A percentile compares a stretch with the other conserved stretches of the same genome.
These are phyloP conservation scores for Aurantiochytrium sp. DNA, from an alignment of 108 stramenopile species.

Conservation along the genomic window DNA sequence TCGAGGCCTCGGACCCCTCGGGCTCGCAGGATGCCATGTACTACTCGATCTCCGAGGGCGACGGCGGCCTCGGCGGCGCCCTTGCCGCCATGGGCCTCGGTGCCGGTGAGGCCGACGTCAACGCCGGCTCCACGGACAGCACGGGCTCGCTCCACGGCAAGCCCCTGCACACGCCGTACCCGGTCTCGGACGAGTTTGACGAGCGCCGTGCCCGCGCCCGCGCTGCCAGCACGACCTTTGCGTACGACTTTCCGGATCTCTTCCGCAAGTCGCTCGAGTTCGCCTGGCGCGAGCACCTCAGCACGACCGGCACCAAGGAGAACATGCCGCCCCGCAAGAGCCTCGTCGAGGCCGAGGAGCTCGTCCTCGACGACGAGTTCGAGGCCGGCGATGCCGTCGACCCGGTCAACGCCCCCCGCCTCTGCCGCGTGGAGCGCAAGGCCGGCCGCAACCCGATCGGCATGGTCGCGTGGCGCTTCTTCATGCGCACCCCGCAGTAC, in stretches of 20 bases:
- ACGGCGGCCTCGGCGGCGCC: conserved; percentile 6
- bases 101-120: neutral
- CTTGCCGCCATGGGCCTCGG: conserved; percentile 15
- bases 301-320: conserved; percentile 16
- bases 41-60: conserved; percentile 56
- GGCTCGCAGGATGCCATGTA: conserved; percentile 45
- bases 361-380: conserved; percentile 71
- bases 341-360: conserved; percentile 56
- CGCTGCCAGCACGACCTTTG: conserved; percentile 76
- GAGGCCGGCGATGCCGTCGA: conserved; percentile 14
- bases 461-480: conserved; percentile 98
- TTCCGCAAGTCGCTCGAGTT: conserved; percentile 85
- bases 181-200: conserved; percentile 80
- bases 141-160: conserved; percentile 57
- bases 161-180: conserved; percentile 73
- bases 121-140: neutral
- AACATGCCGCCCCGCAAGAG: neutral
- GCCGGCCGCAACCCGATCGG: conserved; percentile 94
- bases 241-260: conserved; percentile 90
- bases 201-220: conserved; percentile 75
- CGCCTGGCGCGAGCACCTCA: conserved; percentile 42
- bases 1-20: conserved; percentile 59
- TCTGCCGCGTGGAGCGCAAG: conserved; percentile 51
- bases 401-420: neutral
- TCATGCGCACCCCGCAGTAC: conserved; percentile 88